Evolutionary conservation across 2,329 filamentous ascomycete species (phyloP), one percentile per base, ranked within the genome.

Genomic region (Fusarium kyushuense): DNA sequence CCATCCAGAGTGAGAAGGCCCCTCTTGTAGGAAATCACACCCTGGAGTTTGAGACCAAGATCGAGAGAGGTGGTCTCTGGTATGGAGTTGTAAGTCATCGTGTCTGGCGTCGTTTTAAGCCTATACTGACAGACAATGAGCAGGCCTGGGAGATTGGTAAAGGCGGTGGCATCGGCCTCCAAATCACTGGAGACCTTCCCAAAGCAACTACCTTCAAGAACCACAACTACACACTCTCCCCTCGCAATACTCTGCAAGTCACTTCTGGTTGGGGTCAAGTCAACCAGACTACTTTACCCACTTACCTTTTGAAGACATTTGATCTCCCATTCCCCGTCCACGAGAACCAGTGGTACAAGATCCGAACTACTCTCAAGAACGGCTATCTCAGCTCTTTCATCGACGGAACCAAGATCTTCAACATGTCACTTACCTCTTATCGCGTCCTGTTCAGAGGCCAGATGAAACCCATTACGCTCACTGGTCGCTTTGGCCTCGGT

Each of bases 231-330:
- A 58, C 54, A 7, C 21, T 49, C 6, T 58, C 57, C 1, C 54
- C 35, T 19, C 23, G 33, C 8, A 59, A 58, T 29, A 51, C 57
- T 16, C 7, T 58, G 3, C 54, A 40, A 3, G 32, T 59, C 11
- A 45, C 42, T 7, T 58, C 54, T 4, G 35, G 57, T 3, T 51
- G 45, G 35, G 57, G 57, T 2, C 56, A 58, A 29, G 35, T 59
- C 19, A 59, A 59, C 16, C 57, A 58, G 21, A 59, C 57, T 6
- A 59, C 57, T 5, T 16, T 59, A 3, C 42, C 42, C 2, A 58
- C 57, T 12, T 59, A 59, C n/a, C 38, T 58, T n/a, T 27, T 59
- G 21, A 45, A 38, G 27, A 58, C 57, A 6, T 21, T 38, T 11
- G 25, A 59, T 35, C 21, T 59, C 10, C 54, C 57, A 6, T 59